Base-by-base conservation (phyloP, 2,329 filamentous ascomycete species). In the Cladosporium sp. region DNA sequence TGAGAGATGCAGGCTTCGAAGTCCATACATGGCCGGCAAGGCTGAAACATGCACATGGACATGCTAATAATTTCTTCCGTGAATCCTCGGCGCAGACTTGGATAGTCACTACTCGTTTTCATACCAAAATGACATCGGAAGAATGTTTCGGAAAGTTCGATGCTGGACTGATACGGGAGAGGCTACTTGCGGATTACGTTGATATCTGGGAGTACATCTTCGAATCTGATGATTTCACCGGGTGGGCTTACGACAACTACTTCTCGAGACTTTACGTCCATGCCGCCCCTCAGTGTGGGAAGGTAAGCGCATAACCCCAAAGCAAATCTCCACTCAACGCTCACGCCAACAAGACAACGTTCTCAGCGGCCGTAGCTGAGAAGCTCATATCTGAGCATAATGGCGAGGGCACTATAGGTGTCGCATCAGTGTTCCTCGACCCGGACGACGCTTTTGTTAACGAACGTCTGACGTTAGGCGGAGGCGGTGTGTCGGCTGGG, bases 301-400 rank as follows among this genome's bases (percentile, higher is more conserved):
- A 55, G 30, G 52, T 55, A 30, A 55, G 52, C 12, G 8, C 18
- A 11, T 18, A 12, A 12, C 21, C 10, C 52, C 11, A 10, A 30
- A 30, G 52, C 8, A 32, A 55, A 30, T 14, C n/a, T 34, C 41
- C 3, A 30, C 28, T 55, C 28, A 34, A 34, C 11, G 5, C 52
- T 55, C 52, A 55, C 52, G 15, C 30, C 32, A 55, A n/a, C 14
- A 55, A 55, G 52, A 55, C 52, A 30, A 34, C 52, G 1, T 55
- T 55, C 28, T 55, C 52, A n/a, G 52, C 52, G 28, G 30, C 52
- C 10, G 52, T 55, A 21, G 52, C 52, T 14, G 52, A 55, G 28
- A 55, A 34, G 30, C 52, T 55, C 7, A n/a, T 55, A n/a, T 55
- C 52, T 21, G 52, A 55, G n/a, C 10, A 55, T 21, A 18, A 32